A percentile compares a stretch with the other conserved stretches of the same genome.
Evolutionary conservation across 768 basidiomycete genomes (phyloP).

Genomic region (Mycena maculata): DNA sequence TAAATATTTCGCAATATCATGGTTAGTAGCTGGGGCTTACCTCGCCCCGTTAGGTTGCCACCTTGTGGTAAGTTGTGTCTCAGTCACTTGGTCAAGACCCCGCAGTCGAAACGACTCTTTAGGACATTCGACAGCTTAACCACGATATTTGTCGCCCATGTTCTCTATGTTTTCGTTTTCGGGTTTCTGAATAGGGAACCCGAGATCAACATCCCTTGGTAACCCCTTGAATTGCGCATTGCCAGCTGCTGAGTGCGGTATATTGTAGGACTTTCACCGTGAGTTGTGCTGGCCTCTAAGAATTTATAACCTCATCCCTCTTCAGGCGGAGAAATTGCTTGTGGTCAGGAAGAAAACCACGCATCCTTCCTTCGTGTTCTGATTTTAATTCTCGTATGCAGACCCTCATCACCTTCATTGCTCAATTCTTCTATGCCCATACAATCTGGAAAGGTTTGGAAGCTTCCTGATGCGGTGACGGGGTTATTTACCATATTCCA

Average conservation of each 20-base stretch:
- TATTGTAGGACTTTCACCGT: slow-evolving; percentile 20
- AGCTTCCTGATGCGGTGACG: neutral
- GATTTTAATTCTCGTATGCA: neutral
- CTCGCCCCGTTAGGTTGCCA: slow-evolving; percentile 11
- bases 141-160: slow-evolving; percentile 20
- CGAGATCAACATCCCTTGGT: slow-evolving; percentile 18
- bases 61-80: slow-evolving; percentile 14
- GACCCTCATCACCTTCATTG: slow-evolving; percentile 26
- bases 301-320: neutral
- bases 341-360: no score
- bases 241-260: neutral
- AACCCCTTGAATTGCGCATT: neutral
- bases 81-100: neutral
- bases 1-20: neutral
- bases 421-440: slow-evolving; percentile 24
- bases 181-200: slow-evolving; percentile 1
- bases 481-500: neutral
- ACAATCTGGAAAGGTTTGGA: slow-evolving; percentile 23
- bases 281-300: neutral
- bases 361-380: neutral
- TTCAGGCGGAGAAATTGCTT: slow-evolving; percentile 24
- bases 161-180: slow-evolving; percentile 16
- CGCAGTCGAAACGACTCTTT: neutral
- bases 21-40: no score
- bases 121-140: slow-evolving; percentile 22